Conservation (phyloP, 192 early-diverging fungal species). For the Thoreauomyces humboldtii region DNA sequence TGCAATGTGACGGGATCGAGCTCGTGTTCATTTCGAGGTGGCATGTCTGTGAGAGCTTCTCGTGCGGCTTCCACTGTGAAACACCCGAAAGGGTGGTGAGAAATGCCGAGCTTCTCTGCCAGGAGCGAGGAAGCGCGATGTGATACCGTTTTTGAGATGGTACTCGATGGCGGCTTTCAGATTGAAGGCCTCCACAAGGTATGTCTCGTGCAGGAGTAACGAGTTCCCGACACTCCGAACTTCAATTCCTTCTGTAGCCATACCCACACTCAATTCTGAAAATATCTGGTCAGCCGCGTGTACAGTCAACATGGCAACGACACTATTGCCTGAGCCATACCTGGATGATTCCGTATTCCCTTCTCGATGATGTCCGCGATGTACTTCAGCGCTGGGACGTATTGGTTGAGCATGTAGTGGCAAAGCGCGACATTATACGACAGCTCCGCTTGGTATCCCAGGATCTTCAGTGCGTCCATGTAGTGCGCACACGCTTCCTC, state of each 20-base stretch:
- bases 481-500: slow-evolving; percentile 53
- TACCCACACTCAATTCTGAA: slow-evolving; percentile 58
- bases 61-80: slow-evolving; percentile 53
- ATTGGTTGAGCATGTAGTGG: slow-evolving; percentile 54
- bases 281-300: not conserved
- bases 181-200: slow-evolving; percentile 62
- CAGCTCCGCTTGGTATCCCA: slow-evolving; percentile 56
- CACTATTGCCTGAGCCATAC: no score
- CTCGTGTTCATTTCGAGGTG: slow-evolving; percentile 59
- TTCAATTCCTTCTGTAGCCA: slow-evolving; percentile 66
- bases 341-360: slow-evolving; percentile 62
- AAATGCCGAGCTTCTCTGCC: not conserved
- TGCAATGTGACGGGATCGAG: slow-evolving; percentile 64
- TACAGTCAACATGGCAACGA: no score
- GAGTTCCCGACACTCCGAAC: slow-evolving; percentile 62
- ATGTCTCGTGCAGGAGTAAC: slow-evolving; percentile 59
- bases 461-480: slow-evolving; percentile 47
- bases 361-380: slow-evolving; percentile 64
- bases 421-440: slow-evolving; percentile 58
- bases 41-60: slow-evolving; percentile 67
- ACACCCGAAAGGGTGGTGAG: not conserved
- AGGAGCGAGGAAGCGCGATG: no score
- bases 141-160: slow-evolving; percentile 55
- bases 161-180: slow-evolving; percentile 68
- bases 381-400: slow-evolving; percentile 55